A percentile compares a stretch with the other conserved stretches of the same genome.
phyloP scores from a whole-genome alignment of 2,329 filamentous ascomycete species.

The Fusarium chaquense region DNA sequence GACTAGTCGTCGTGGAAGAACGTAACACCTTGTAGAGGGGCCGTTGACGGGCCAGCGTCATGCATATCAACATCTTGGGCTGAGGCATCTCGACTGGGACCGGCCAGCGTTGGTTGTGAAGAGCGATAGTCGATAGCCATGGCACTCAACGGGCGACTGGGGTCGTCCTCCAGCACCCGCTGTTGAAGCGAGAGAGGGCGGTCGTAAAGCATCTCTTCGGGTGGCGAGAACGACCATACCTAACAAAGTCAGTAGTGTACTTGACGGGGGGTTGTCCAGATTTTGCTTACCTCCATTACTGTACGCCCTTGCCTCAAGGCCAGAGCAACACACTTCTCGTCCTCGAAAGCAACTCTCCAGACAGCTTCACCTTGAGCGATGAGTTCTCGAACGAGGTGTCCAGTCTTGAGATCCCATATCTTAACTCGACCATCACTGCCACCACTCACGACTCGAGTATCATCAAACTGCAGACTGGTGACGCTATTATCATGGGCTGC shows the following conservation, averaged over 20 bases:
- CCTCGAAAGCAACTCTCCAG: conserved; percentile 97
- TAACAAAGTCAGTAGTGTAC: conserved; percentile 56
- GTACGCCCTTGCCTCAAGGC: conserved; percentile 86
- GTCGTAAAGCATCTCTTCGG: conserved; percentile 73
- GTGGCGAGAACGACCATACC: conserved; percentile 96
- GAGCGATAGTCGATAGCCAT: conserved; percentile 60
- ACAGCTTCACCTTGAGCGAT: conserved; percentile 93
- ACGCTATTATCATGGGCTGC: conserved; percentile 99
- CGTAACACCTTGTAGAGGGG: conserved; percentile 61
- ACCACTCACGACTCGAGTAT: conserved; percentile 93
- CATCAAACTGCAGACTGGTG: conserved; percentile 96
- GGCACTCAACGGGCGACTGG: conserved; percentile 64
- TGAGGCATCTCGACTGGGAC: conserved; percentile 51
- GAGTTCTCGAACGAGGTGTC: conserved; percentile 89
- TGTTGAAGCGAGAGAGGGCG: conserved; percentile 64
- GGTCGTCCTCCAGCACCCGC: conserved; percentile 59
- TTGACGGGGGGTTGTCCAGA: background rate
- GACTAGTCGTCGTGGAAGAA: conserved; percentile 64
- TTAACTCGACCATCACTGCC: conserved; percentile 98
- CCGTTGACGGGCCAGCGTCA: conserved; percentile 67
- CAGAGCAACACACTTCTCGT: conserved; percentile 97
- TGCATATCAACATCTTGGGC: conserved; percentile 67
- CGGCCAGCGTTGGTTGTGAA: conserved; percentile 46
- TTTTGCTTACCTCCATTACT: conserved; percentile 92
- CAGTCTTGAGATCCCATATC: conserved; percentile 96